Percentiles rank a stretch among this genome's conserved stretches.
Evolutionary conservation across 2,329 filamentous ascomycete genomes (phyloP).

Genomic region (Aureobasidium vineae): DNA sequence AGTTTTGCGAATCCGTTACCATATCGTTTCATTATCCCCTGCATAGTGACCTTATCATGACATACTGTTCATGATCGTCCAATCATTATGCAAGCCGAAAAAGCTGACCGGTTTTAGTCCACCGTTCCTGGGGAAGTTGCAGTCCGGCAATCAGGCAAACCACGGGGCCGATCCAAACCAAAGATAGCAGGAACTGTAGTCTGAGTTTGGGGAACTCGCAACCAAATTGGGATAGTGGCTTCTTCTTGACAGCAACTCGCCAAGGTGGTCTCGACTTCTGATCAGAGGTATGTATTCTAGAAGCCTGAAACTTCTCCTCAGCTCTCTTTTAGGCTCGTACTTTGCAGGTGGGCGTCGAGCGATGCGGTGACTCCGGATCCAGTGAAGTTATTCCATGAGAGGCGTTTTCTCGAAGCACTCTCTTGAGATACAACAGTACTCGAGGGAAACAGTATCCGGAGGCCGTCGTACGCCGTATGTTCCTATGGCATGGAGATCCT

Average conservation of each 20-base stretch:
- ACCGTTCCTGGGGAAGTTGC: constrained; percentile 16
- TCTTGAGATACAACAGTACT: not conserved
- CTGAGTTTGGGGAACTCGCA: constrained; percentile 11
- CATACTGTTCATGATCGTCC: not conserved
- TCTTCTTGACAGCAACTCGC: constrained; percentile 8
- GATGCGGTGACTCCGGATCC: not conserved
- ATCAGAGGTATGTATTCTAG: not conserved
- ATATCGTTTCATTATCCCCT: constrained; percentile 13
- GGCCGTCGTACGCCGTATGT: not conserved
- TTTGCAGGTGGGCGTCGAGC: not conserved
- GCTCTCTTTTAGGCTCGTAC: not conserved
- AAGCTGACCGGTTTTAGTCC: constrained; percentile 22
- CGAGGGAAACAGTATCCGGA: not conserved
- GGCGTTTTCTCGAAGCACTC: not conserved
- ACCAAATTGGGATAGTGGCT: constrained; percentile 16
- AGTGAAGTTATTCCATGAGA: not conserved
- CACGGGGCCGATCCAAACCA: not conserved
- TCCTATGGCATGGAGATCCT: not conserved
- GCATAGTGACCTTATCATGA: constrained; percentile 22
- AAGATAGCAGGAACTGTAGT: not conserved
- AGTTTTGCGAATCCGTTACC: constrained; percentile 12
- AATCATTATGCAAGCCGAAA: constrained; percentile 4
- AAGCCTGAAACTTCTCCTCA: not conserved
- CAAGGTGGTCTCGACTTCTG: constrained; percentile 4
- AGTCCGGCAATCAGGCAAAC: constrained; percentile 2